Base-by-base conservation (phyloP, 805 yeast species). In the Hermanozyma aechmeae region DNA sequence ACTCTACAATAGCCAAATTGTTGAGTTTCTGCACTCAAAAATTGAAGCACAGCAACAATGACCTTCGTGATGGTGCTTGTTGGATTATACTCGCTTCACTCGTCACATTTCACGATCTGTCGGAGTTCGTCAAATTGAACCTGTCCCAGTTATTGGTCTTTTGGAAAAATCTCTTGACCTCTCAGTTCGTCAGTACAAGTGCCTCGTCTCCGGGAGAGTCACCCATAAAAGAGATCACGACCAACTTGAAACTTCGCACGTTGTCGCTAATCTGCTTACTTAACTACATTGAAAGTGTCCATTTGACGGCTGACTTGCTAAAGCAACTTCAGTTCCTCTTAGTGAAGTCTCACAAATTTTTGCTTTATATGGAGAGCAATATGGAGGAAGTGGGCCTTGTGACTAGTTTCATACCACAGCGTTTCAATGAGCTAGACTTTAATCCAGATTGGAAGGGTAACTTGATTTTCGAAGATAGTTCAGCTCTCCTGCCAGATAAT, bases 11-110 rank as follows among this genome's bases (percentile, higher is more conserved):
- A 13, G 61, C 62, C 13, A 59, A 60, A 30, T 46, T 62, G 8
- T 44, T 63, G 35, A 61, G 68, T 54, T 62, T 60, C 33, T 63
- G 68, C 38, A 63, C 69, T 7, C 69, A 63, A 30, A 57, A 50
- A 30, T 50, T 63, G 40, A 63, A 63, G 39, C 65, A 61, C 31
- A 57, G 44, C 33, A 47, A 43, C 19, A 31, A 40, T 18, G 46
- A 42, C 16, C 31, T 38, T 9, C 43, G 42, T 5, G 35, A 50
- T 32, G 47, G 58, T 2, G 38, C 61, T 9, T 61, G 67, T 35
- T 63, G 68, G 69, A 45, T 58, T 5, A 50, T 61, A n/a, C 47
- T 63, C 24, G 38, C 64, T 3, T 52, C 68, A 0, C 44, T 62
- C 27, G 60, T 61, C 5, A 58, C 65, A 0, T 55, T 61, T 23